phyloP scores from a whole-genome alignment of 2,329 filamentous ascomycete species.

The Talaromyces sp. region DNA sequence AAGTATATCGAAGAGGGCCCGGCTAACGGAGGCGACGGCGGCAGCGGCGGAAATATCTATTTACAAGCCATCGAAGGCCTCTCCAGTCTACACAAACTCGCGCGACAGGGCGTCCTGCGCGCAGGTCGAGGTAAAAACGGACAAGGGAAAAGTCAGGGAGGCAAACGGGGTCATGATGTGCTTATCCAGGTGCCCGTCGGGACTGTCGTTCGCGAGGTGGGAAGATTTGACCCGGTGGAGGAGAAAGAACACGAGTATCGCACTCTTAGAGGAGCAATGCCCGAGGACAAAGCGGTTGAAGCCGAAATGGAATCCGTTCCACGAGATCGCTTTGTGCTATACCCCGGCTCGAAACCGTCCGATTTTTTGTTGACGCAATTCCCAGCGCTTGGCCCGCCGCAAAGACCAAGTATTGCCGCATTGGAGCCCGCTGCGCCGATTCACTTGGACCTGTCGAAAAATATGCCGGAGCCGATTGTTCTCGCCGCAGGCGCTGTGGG shows the following conservation, averaged over 20 bases:
- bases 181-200: constrained; percentile 88
- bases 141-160: constrained; percentile 47
- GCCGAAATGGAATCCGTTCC: constrained; percentile 36
- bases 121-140: constrained; percentile 41
- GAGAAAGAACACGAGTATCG: constrained; percentile 50
- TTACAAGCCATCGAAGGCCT: constrained; percentile 89
- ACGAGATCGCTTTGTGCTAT: constrained; percentile 76
- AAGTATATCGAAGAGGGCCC: constrained; percentile 85
- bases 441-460: constrained; percentile 64
- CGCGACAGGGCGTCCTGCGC: constrained; percentile 60
- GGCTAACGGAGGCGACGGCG: constrained; percentile 90
- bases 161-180: constrained; percentile 77
- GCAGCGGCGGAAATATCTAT: constrained; percentile 84
- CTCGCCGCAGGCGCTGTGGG: constrained; percentile 83
- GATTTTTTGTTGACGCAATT: constrained; percentile 57
- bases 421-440: constrained; percentile 70
- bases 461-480: constrained; percentile 76
- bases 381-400: constrained; percentile 50
- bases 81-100: constrained; percentile 88
- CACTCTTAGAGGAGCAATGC: constrained; percentile 18
- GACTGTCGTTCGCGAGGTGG: constrained; percentile 79
- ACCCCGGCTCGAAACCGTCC: constrained; percentile 73
- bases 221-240: constrained; percentile 67
- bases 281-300: constrained; percentile 35
- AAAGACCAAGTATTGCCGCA: constrained; percentile 53